Conservation (phyloP, 768 basidiomycete genomes). For the Tylopilus plumbeoviolaceoides region DNA sequence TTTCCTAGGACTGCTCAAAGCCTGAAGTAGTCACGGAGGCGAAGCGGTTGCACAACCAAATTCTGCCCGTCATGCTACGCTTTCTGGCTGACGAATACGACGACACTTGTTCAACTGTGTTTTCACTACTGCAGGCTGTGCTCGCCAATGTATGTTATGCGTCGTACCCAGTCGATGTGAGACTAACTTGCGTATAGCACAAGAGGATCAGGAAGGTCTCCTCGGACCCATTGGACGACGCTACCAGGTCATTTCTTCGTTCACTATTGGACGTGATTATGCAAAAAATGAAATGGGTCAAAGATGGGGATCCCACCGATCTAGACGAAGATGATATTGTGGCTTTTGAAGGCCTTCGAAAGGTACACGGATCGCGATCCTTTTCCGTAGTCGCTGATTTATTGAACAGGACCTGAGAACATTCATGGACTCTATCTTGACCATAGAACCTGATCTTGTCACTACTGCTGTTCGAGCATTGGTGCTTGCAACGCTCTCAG, state of each 20-base stretch:
- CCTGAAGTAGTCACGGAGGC: constrained; percentile 65
- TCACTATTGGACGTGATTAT: constrained; percentile 76
- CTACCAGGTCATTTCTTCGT: constrained; percentile 71
- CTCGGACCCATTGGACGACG: constrained; percentile 56
- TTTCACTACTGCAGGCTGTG: constrained; percentile 72
- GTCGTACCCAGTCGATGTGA: neutral
- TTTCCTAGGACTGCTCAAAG: constrained; percentile 51
- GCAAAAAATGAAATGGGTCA: constrained; percentile 89
- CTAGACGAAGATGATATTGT: constrained; percentile 84
- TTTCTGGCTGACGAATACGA: constrained; percentile 91
- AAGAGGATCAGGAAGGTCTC: constrained; percentile 68
- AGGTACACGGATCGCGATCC: constrained; percentile 43
- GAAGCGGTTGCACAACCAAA: constrained; percentile 53
- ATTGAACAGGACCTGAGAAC: constrained; percentile 70
- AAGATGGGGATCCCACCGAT: constrained; percentile 72
- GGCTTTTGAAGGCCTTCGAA: constrained; percentile 82
- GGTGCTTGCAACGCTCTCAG: constrained; percentile 69
- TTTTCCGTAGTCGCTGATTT: constrained; percentile 12
- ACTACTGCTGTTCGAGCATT: constrained; percentile 70
- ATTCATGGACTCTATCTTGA: constrained; percentile 82
- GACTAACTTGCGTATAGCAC: constrained; percentile 50
- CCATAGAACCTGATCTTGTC: constrained; percentile 83
- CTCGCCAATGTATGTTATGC: constrained; percentile 58
- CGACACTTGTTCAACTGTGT: constrained; percentile 82
- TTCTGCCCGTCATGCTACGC: constrained; percentile 77